Conservation (phyloP, 768 basidiomycete genomes). For the Asterophora lycoperdoides region DNA sequence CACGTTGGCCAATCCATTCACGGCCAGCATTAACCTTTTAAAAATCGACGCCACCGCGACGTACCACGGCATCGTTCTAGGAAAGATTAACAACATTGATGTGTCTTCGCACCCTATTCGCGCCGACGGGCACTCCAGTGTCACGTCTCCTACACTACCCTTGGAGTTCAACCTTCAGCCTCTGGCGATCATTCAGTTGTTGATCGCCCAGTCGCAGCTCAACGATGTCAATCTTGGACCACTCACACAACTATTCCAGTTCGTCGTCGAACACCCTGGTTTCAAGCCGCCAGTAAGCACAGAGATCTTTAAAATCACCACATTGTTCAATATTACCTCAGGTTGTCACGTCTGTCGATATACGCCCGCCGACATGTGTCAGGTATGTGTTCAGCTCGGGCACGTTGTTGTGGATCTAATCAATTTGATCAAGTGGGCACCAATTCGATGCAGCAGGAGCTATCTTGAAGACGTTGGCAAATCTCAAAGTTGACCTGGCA, state of each 20-base stretch:
- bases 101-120: constrained; percentile 53
- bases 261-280: constrained; percentile 45
- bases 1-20: constrained; percentile 63
- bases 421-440: constrained; percentile 42
- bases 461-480: constrained; percentile 58
- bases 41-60: constrained; percentile 48
- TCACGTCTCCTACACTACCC: constrained; percentile 53
- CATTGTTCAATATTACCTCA: constrained; percentile 17
- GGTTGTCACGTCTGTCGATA: constrained; percentile 55
- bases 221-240: constrained; percentile 62
- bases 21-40: constrained; percentile 64
- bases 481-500: constrained; percentile 53
- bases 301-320: not conserved
- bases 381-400: constrained; percentile 34
- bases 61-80: constrained; percentile 52
- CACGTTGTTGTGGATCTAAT: not conserved
- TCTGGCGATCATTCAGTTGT: constrained; percentile 52
- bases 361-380: constrained; percentile 49
- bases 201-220: constrained; percentile 45
- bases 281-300: constrained; percentile 47
- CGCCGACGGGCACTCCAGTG: constrained; percentile 52
- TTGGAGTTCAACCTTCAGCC: constrained; percentile 65
- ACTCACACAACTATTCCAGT: constrained; percentile 49
- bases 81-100: constrained; percentile 54
- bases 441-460: constrained; percentile 61